These are phyloP conservation scores for Coccomyxa sp. DNA, from an alignment of 139 green algal genomes.

Conservation along the genomic window DNA sequence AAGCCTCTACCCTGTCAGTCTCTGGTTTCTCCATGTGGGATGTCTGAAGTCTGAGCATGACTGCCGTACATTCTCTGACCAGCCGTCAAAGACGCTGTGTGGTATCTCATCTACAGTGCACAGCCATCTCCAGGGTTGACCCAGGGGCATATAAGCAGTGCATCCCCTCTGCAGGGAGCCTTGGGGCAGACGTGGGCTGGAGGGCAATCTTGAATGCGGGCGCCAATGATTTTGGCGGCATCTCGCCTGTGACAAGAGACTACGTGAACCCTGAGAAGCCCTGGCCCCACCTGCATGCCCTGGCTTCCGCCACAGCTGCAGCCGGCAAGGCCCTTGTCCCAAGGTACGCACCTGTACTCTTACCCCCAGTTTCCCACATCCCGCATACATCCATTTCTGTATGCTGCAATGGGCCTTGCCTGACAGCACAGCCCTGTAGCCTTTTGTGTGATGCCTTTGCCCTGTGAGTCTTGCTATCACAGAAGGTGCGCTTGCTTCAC, in stretches of 20 bases:
- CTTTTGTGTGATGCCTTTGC: too few relatives aligned
- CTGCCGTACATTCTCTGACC: too few relatives aligned
- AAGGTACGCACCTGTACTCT: neutral
- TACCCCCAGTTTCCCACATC: neutral
- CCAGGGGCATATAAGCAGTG: neutral
- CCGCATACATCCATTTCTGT: neutral
- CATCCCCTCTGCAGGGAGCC: neutral
- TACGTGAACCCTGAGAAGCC: constrained; percentile 78
- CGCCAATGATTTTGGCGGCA: constrained; percentile 86
- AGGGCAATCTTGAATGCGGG: constrained; percentile 63
- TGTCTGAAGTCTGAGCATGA: too few relatives aligned
- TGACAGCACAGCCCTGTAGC: neutral
- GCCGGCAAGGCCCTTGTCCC: constrained; percentile 68
- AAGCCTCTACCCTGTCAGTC: too few relatives aligned
- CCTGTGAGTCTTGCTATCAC: too few relatives aligned
- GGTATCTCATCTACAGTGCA: too few relatives aligned
- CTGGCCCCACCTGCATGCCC: constrained; percentile 71
- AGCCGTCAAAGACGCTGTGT: too few relatives aligned
- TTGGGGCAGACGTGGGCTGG: constrained; percentile 39
- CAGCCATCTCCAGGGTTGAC: too few relatives aligned
- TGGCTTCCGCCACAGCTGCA: constrained; percentile 55
- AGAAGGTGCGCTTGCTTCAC: too few relatives aligned
- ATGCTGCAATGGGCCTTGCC: neutral
- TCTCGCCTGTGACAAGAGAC: constrained; percentile 79
- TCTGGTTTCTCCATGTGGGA: too few relatives aligned